Conservation (phyloP, 1,139 yeast species). For the Lodderomyces jiufengensis region DNA sequence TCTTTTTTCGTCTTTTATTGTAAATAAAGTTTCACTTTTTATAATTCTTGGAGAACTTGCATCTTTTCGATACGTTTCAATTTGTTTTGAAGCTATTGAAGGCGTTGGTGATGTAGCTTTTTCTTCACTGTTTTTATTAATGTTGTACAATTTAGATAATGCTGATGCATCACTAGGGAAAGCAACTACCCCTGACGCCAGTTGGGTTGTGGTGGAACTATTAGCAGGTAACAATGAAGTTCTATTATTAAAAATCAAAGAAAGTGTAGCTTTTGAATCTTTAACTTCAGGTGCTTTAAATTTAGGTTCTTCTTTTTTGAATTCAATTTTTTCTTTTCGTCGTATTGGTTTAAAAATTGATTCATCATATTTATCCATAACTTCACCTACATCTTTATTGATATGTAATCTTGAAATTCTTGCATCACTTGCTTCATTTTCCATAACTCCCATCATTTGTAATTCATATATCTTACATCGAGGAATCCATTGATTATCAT, state of each 20-base stretch:
- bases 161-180: conserved; percentile 33
- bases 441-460: conserved; percentile 98
- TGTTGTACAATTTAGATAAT: conserved; percentile 36
- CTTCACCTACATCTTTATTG: conserved; percentile 11
- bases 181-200: conserved; percentile 40
- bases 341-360: conserved; percentile 39
- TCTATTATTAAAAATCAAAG: conserved; percentile 22
- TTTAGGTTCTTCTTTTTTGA: conserved; percentile 53
- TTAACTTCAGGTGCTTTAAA: conserved; percentile 12
- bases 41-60: conserved; percentile 13
- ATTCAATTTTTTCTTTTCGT: conserved; percentile 51
- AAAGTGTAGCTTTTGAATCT: conserved; percentile 24
- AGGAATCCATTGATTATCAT: conserved; percentile 77
- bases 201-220: conserved; percentile 31
- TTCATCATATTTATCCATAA: conserved; percentile 63
- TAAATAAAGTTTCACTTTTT: conserved; percentile 12
- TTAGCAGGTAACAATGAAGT: conserved; percentile 19
- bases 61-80: conserved; percentile 10
- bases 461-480: conserved; percentile 89
- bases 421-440: conserved; percentile 70
- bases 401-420: conserved; percentile 52
- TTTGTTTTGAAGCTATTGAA: conserved; percentile 5
- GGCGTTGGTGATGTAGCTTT: conserved; percentile 9
- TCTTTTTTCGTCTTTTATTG: conserved; percentile 6
- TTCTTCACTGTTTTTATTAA: conserved; percentile 36